Conservation (phyloP, 768 basidiomycete species). For the Phlebiopsis flavidoalba region DNA sequence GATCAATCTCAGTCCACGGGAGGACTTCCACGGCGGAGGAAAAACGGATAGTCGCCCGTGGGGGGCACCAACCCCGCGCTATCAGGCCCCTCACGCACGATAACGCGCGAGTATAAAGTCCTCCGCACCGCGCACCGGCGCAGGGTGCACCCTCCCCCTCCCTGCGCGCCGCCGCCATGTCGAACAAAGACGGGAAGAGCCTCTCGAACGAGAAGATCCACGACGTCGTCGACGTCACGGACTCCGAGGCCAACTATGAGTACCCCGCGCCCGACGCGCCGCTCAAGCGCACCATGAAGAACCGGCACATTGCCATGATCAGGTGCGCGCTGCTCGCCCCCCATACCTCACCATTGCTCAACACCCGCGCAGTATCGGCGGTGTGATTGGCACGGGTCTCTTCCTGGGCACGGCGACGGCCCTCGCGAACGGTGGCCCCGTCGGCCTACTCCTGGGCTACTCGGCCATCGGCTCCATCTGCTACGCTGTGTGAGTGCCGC, state of each 20-base stretch:
- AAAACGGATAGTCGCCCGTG: neutral
- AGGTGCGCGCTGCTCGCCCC: constrained; percentile 34
- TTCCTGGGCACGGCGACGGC: constrained; percentile 49
- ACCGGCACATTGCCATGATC: constrained; percentile 80
- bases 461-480: constrained; percentile 60
- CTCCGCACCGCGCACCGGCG: too few species aligned
- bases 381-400: constrained; percentile 40
- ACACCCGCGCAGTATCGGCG: constrained; percentile 27
- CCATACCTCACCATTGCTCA: neutral
- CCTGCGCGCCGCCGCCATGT: constrained; percentile 5
- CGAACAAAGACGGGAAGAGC: neutral
- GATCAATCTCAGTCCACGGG: neutral
- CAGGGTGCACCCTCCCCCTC: neutral
- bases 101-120: too few species aligned
- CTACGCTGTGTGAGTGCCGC: constrained; percentile 41
- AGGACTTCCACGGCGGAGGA: neutral
- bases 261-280: neutral
- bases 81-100: neutral
- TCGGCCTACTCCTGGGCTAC: constrained; percentile 75
- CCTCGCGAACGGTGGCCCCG: constrained; percentile 37
- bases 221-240: constrained; percentile 2
- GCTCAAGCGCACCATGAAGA: constrained; percentile 27
- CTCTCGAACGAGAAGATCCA: constrained; percentile 7
- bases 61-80: neutral
- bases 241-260: constrained; percentile 11